Evolutionary conservation across 306 rosid genomes (phyloP).

Genomic region (Gynostemma pentaphyllum): DNA sequence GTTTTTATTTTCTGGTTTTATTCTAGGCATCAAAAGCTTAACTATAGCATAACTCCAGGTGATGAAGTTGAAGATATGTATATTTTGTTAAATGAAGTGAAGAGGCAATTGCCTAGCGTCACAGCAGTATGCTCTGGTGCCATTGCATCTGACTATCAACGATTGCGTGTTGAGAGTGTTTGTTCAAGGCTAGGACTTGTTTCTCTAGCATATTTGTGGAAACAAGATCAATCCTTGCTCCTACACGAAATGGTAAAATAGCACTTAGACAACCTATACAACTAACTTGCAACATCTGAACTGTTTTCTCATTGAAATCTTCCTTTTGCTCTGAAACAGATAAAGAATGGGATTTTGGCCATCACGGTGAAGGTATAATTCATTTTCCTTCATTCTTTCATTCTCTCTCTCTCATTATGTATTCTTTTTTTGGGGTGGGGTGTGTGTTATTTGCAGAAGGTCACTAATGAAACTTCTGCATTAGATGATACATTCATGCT

Average conservation of each 20-base stretch:
- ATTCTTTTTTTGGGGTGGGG: neutral
- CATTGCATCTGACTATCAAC: slow-evolving; percentile 95
- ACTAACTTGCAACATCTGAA: neutral
- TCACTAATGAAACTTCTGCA: neutral
- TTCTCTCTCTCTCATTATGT: neutral
- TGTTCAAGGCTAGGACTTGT: slow-evolving; percentile 99
- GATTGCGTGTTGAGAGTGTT: slow-evolving; percentile 93
- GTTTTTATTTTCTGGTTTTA: slow-evolving; percentile 13
- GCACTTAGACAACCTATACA: slow-evolving; percentile 11
- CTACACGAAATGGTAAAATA: slow-evolving; percentile 89
- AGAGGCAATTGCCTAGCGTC: slow-evolving; percentile 69
- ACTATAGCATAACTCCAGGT: slow-evolving; percentile 68
- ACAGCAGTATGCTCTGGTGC: slow-evolving; percentile 91
- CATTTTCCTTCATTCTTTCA: slow-evolving; percentile 4
- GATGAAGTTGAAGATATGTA: slow-evolving; percentile 97
- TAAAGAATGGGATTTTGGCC: slow-evolving; percentile 65
- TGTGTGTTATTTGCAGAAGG: neutral
- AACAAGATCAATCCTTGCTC: slow-evolving; percentile 87
- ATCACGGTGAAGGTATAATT: slow-evolving; percentile 76
- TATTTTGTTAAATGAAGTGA: slow-evolving; percentile 73
- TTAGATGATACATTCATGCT: neutral
- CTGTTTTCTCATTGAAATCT: slow-evolving; percentile 3
- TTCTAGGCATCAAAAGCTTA: slow-evolving; percentile 74
- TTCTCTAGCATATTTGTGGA: slow-evolving; percentile 95
- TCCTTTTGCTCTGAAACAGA: slow-evolving; percentile 29